phyloP scores from a whole-genome alignment of 2,329 filamentous ascomycete genomes.

The Aspergillus versicolor region DNA sequence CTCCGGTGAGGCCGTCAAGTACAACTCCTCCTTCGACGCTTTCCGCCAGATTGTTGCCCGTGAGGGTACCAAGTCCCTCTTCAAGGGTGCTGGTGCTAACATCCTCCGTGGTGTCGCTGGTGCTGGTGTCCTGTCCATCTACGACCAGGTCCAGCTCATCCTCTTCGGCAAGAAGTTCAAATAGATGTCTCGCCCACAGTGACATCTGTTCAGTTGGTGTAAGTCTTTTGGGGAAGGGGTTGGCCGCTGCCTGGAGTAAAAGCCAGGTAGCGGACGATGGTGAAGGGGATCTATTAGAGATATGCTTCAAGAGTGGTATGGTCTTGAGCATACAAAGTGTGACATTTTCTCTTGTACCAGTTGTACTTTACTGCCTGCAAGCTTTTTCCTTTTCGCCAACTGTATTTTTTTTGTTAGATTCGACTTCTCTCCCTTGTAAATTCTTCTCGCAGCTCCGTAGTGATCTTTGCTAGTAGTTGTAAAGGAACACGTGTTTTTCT shows the following conservation, averaged over 20 bases:
- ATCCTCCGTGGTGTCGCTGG: constrained; percentile 99
- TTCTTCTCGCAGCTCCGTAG: not conserved
- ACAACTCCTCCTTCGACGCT: constrained; percentile 94
- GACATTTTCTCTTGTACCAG: constrained; percentile 45
- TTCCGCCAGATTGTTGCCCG: constrained; percentile 92
- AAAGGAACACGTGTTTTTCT: not conserved
- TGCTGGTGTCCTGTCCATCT: constrained; percentile 99
- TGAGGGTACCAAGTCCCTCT: constrained; percentile 98
- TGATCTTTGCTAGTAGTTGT: not conserved
- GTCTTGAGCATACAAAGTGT: constrained; percentile 48
- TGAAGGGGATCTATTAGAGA: constrained; percentile 38
- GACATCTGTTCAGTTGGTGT: constrained; percentile 17
- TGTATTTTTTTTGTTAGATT: constrained; percentile 22
- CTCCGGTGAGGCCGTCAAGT: constrained; percentile 94
- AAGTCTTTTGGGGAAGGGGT: constrained; percentile 27
- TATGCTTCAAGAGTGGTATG: constrained; percentile 44
- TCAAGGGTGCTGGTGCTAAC: constrained; percentile 99
- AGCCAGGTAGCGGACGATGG: constrained; percentile 28
- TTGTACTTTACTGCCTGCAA: constrained; percentile 52
- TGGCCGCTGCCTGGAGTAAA: constrained; percentile 28
- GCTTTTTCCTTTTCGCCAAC: constrained; percentile 38
- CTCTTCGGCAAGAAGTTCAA: constrained; percentile 98
- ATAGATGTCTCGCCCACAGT: constrained; percentile 28
- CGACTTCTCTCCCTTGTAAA: not conserved
- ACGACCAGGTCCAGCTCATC: constrained; percentile 98